phyloP scores from a whole-genome alignment of 768 basidiomycete genomes.

The Boletellus ananiceps region DNA sequence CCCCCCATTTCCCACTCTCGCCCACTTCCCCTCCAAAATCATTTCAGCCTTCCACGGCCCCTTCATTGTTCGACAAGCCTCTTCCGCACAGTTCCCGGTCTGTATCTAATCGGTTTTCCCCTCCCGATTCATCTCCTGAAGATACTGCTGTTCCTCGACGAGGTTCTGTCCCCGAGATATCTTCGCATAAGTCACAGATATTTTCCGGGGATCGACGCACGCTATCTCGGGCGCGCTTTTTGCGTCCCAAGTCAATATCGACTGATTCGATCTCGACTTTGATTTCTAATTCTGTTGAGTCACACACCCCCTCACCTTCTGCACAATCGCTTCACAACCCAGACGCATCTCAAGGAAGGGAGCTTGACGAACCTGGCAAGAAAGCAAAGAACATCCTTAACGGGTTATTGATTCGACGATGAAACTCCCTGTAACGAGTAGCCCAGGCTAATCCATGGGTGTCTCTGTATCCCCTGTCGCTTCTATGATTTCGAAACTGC shows the following conservation, averaged over 20 bases:
- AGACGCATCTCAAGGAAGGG: constrained; percentile 2
- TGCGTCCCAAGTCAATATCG: constrained; percentile 50
- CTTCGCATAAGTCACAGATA: constrained; percentile 5
- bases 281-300: constrained; percentile 7
- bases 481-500: constrained; percentile 7
- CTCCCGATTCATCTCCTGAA: constrained; percentile 3
- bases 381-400: constrained; percentile 40
- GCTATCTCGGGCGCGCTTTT: constrained; percentile 20
- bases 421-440: constrained; percentile 1
- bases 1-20: constrained; percentile 15
- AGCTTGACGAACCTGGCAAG: constrained; percentile 23
- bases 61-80: constrained; percentile 32
- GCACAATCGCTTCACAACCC: constrained; percentile 2
- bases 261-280: constrained; percentile 49
- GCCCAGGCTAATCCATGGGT: background rate
- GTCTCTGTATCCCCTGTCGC: background rate
- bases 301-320: constrained; percentile 5
- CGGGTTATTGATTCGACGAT: constrained; percentile 38
- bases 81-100: background rate
- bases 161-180: constrained; percentile 26
- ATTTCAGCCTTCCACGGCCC: constrained; percentile 47
- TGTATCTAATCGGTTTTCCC: background rate
- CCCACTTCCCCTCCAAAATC: constrained; percentile 27
- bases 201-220: constrained; percentile 19
- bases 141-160: constrained; percentile 19